Conservation (phyloP, 2,329 filamentous ascomycete genomes). For the Ceratocystis diversiconidia region DNA sequence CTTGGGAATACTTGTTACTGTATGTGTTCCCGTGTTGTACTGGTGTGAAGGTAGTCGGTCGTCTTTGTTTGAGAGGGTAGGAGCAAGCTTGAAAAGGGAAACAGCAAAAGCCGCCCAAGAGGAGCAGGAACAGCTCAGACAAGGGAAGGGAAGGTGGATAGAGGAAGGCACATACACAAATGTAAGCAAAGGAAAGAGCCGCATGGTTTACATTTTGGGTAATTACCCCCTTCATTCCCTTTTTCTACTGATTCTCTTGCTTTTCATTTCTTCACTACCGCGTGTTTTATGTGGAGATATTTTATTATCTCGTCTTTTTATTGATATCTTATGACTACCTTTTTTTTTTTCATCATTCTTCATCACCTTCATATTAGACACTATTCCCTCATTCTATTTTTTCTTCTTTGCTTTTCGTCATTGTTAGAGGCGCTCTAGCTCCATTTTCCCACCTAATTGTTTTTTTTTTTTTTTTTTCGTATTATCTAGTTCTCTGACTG, state of each 20-base stretch:
- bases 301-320: conserved; percentile 10
- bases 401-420: neutral
- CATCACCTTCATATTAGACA: neutral
- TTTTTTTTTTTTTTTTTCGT: neutral
- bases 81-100: neutral
- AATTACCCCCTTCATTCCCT: neutral
- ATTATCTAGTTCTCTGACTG: neutral
- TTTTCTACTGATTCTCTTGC: neutral
- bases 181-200: neutral
- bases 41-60: neutral
- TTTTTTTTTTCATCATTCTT: neutral
- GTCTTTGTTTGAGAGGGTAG: neutral
- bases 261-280: neutral
- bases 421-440: neutral
- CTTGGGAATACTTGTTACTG: too few relatives aligned
- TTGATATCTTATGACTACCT: neutral
- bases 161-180: neutral
- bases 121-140: neutral
- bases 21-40: neutral
- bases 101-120: neutral
- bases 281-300: neutral
- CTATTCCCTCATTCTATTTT: conserved; percentile 1
- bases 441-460: neutral
- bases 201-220: neutral
- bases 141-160: neutral